Evolutionary conservation across 2,329 filamentous ascomycete species (phyloP).

Genomic region (Dothideomycetidae sp.): DNA sequence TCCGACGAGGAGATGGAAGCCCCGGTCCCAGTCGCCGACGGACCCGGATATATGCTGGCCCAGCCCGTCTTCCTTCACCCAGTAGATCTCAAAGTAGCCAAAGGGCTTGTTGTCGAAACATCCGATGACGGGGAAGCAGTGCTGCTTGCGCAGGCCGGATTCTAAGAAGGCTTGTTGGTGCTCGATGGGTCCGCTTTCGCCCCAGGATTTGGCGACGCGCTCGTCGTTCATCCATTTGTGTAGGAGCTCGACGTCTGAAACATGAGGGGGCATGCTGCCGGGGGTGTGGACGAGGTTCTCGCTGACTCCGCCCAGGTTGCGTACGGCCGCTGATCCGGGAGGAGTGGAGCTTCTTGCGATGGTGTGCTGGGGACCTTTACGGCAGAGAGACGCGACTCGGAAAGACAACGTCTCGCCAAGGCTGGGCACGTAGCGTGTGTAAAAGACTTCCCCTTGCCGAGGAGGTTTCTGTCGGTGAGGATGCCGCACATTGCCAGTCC

Average conservation of each 20-base stretch:
- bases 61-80: constrained; percentile 83
- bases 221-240: constrained; percentile 81
- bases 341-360: constrained; percentile 11
- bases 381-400: constrained; percentile 67
- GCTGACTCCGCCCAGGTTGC: constrained; percentile 32
- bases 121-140: constrained; percentile 83
- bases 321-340: constrained; percentile 9
- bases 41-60: constrained; percentile 52
- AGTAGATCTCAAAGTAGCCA: constrained; percentile 96
- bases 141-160: constrained; percentile 47
- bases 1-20: constrained; percentile 76
- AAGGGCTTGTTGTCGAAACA: constrained; percentile 93
- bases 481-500: constrained; percentile 67
- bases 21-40: constrained; percentile 69
- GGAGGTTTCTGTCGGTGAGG: constrained; percentile 79
- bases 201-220: constrained; percentile 78
- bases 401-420: constrained; percentile 77
- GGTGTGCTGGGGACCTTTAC: constrained; percentile 48
- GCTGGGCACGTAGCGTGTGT: constrained; percentile 72
- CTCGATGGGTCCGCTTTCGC: constrained; percentile 41
- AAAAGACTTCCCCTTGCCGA: constrained; percentile 81
- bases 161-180: constrained; percentile 55
- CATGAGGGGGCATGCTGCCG: constrained; percentile 14
- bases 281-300: constrained; percentile 32
- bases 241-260: constrained; percentile 50